A percentile compares a stretch with the other conserved stretches of the same genome.
phyloP scores from a whole-genome alignment of 2,329 filamentous ascomycete genomes.

The Colletotrichum horii region DNA sequence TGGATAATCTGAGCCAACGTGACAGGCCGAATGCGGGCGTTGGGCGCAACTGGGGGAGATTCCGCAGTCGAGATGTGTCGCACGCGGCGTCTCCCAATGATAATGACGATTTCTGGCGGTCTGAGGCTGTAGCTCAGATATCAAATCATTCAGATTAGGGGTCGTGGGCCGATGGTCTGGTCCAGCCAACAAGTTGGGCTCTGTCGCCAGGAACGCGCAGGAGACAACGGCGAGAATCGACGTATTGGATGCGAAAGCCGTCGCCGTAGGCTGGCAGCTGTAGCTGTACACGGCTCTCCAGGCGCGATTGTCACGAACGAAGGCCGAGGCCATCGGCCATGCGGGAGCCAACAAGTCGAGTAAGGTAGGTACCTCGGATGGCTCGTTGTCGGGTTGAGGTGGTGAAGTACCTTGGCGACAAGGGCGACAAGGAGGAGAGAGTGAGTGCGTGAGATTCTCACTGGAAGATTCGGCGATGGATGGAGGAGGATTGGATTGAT shows the following conservation, averaged over 20 bases:
- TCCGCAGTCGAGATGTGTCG: neutral
- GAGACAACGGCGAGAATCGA: neutral
- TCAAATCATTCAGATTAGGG: slow-evolving; percentile 1
- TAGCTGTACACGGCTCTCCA: neutral
- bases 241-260: neutral
- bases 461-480: neutral
- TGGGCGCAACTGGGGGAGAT: neutral
- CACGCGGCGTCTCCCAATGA: neutral
- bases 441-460: neutral
- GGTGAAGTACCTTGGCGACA: neutral
- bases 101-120: neutral
- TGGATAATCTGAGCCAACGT: neutral
- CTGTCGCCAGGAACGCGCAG: slow-evolving; percentile 14
- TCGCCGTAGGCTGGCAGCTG: neutral
- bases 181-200: slow-evolving; percentile 13
- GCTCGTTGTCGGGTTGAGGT: neutral
- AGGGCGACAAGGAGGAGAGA: neutral
- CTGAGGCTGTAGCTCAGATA: slow-evolving; percentile 1
- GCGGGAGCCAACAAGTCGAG: neutral
- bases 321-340: neutral
- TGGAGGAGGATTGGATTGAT: neutral
- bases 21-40: slow-evolving; percentile 1
- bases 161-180: slow-evolving; percentile 3
- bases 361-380: neutral
- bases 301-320: neutral